Conservation (phyloP, 2,329 filamentous ascomycete species). For the Thermomyces lanuginosus region DNA sequence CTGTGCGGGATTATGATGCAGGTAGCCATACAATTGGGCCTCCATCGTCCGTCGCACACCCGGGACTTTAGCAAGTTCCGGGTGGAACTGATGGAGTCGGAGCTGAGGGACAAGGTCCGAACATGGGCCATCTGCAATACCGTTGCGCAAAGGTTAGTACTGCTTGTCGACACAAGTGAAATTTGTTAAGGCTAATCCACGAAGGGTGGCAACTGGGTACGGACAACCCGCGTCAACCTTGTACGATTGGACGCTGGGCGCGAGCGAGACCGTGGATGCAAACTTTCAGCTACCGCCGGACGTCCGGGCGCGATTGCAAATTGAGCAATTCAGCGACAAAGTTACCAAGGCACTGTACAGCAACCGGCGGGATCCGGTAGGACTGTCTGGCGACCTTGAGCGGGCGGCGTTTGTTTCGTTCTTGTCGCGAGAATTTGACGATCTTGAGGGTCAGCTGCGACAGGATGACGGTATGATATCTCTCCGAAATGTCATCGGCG, state of each 20-base stretch:
- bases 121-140: conserved; percentile 55
- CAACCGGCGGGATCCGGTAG: conserved; percentile 39
- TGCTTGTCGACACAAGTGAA: too few relatives aligned
- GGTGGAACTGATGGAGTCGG: conserved; percentile 42
- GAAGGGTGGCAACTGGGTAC: conserved; percentile 49
- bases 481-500: conserved; percentile 3
- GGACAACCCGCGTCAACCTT: conserved; percentile 48
- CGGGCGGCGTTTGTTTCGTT: conserved; percentile 29
- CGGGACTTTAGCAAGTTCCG: conserved; percentile 39
- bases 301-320: conserved; percentile 36
- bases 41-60: conserved; percentile 48
- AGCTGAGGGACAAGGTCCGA: conserved; percentile 46
- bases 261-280: conserved; percentile 26
- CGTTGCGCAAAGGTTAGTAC: conserved; percentile 44
- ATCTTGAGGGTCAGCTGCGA: conserved; percentile 36
- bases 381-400: conserved; percentile 30
- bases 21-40: conserved; percentile 49
- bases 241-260: conserved; percentile 42
- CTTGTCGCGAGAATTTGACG: conserved; percentile 31
- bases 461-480: conserved; percentile 21
- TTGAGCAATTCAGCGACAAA: conserved; percentile 44
- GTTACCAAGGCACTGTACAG: conserved; percentile 41
- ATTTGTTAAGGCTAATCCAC: neutral
- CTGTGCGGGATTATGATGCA: conserved; percentile 51
- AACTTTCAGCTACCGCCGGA: conserved; percentile 36